Percentiles rank a stretch among this genome's conserved stretches.
Conservation (phyloP, 148 eudicot genomes). For the Selenicereus undatus region DNA sequence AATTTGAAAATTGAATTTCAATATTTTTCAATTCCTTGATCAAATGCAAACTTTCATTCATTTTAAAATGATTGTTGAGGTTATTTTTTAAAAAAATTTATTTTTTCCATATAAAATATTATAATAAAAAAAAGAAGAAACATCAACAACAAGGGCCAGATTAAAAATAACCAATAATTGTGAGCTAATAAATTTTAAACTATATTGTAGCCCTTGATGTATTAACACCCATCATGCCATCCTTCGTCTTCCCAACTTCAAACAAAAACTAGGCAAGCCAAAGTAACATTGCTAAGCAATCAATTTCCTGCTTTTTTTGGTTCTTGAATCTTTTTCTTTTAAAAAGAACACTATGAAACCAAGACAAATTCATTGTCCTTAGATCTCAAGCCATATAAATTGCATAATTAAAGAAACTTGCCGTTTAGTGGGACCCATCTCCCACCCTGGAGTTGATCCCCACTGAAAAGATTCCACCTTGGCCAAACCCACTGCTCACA, state of each 20-base stretch:
- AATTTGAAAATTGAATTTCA: no score
- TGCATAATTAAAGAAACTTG: background rate
- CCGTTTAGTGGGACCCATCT: slow-evolving; percentile 1
- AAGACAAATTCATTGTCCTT: slow-evolving; percentile 4
- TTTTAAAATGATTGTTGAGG: no score
- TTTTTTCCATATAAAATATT: no score
- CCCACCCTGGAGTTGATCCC: background rate
- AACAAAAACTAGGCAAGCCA: slow-evolving; percentile 1
- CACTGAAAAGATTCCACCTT: slow-evolving; percentile 15
- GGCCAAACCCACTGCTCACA: slow-evolving; percentile 7
- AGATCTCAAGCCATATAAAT: background rate
- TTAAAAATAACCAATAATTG: background rate
- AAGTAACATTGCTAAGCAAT: background rate
- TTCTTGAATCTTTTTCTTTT: no score
- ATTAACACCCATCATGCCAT: background rate
- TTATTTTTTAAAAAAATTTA: no score
- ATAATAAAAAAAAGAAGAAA: no score
- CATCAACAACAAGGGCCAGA: background rate
- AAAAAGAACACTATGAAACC: background rate
- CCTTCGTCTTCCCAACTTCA: background rate
- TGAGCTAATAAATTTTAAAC: background rate
- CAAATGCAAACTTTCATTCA: no score
- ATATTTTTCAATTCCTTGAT: no score
- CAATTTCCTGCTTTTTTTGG: background rate
- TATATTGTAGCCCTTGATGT: background rate